Evolutionary conservation across 192 early-diverging fungal species (phyloP).

Genomic region (Powellomyces hirtus): DNA sequence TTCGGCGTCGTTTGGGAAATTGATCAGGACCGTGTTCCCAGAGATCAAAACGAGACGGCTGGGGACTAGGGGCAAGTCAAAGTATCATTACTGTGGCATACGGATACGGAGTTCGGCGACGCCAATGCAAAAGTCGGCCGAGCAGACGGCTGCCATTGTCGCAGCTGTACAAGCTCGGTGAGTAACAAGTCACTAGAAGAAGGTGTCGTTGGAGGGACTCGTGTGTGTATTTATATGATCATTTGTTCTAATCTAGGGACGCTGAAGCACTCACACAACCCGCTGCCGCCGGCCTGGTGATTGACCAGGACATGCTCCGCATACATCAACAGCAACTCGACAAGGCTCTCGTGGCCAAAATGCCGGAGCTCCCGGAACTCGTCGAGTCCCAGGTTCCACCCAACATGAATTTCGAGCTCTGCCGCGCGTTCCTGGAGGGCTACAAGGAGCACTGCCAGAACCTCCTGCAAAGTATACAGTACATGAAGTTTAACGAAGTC

Average conservation of each 20-base stretch:
- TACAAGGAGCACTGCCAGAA: slow-evolving; percentile 32
- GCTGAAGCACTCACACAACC: neutral
- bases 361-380: slow-evolving; percentile 29
- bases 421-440: slow-evolving; percentile 11
- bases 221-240: neutral
- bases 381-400: slow-evolving; percentile 15
- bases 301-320: slow-evolving; percentile 20
- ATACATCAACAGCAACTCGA: slow-evolving; percentile 27
- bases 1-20: slow-evolving; percentile 52
- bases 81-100: slow-evolving; percentile 53
- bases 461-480: slow-evolving; percentile 27
- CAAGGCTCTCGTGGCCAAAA: slow-evolving; percentile 24
- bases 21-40: slow-evolving; percentile 49
- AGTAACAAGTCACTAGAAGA: neutral
- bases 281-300: neutral
- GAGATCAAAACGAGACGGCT: slow-evolving; percentile 48
- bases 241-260: too few relatives aligned
- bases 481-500: slow-evolving; percentile 31
- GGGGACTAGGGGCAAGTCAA: slow-evolving; percentile 44
- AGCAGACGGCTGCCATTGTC: slow-evolving; percentile 5
- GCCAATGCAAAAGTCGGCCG: slow-evolving; percentile 8
- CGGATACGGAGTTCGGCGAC: slow-evolving; percentile 19
- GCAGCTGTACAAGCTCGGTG: neutral
- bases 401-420: neutral
- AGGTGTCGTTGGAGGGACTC: neutral